A percentile compares a stretch with the other conserved stretches of the same genome.
Evolutionary conservation across 2,329 filamentous ascomycete species (phyloP).

Genomic region (Colletotrichum sp.): DNA sequence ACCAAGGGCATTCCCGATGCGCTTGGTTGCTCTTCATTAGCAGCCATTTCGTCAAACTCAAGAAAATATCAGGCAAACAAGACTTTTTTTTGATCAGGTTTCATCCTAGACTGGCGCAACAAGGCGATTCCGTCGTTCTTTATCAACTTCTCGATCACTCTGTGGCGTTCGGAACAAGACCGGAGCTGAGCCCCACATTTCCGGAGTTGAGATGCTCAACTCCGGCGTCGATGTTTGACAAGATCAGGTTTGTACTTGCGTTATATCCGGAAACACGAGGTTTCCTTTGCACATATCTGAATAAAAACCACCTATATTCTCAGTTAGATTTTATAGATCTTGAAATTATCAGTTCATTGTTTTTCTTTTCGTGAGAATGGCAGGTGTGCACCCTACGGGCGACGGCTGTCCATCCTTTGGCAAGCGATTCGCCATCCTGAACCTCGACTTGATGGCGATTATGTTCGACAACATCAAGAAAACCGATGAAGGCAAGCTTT

Average conservation of each 20-base stretch:
- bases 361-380: no score
- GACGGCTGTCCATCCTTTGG: background rate
- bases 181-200: slow-evolving; percentile 10
- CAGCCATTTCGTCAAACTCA: background rate
- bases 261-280: background rate
- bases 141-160: background rate
- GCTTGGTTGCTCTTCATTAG: background rate
- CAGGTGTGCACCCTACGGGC: fast-evolving
- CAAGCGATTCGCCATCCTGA: background rate
- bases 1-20: background rate
- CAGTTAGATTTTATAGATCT: no score
- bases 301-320: no score
- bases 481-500: background rate
- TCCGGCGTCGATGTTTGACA: background rate
- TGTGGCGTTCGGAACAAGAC: background rate
- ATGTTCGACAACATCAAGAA: background rate
- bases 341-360: background rate
- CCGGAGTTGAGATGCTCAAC: background rate
- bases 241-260: background rate
- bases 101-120: background rate
- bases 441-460: background rate
- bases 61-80: fast-evolving
- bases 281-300: background rate
- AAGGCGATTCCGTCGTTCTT: background rate
- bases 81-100: fast-evolving